A percentile compares a stretch with the other conserved stretches of the same genome.
Conservation (phyloP, 164 flowering plant genomes). For the Tinospora cordifolia region DNA sequence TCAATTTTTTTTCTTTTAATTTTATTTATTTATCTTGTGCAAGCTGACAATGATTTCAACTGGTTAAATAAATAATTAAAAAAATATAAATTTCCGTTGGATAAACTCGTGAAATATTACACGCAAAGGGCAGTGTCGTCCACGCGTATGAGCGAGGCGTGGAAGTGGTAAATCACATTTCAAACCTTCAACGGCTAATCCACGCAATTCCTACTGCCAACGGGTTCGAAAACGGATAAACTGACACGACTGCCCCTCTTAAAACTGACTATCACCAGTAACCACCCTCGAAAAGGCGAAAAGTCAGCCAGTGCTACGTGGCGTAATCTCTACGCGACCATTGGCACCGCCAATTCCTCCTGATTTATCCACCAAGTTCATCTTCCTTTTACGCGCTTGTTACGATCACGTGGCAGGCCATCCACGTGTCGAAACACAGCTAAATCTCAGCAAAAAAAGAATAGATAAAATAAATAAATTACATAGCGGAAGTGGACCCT, state of each 20-base stretch:
- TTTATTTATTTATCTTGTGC: too few species aligned
- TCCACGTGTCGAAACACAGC: conserved; percentile 18
- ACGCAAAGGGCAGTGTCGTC: too few species aligned
- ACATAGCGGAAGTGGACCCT: not conserved
- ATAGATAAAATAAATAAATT: not conserved
- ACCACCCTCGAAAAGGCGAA: too few species aligned
- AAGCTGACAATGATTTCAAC: too few species aligned
- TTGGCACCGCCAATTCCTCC: not conserved
- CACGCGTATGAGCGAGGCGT: too few species aligned
- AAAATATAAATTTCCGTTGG: not conserved
- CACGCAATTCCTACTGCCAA: not conserved
- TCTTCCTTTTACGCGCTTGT: not conserved
- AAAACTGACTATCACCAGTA: too few species aligned
- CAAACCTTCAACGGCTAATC: not conserved
- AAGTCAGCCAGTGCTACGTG: not conserved
- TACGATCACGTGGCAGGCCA: not conserved
- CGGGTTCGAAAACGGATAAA: not conserved
- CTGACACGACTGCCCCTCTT: not conserved
- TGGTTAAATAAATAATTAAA: not conserved
- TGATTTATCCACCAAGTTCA: not conserved
- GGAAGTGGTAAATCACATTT: not conserved
- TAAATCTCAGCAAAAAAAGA: not conserved
- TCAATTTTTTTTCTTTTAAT: too few species aligned
- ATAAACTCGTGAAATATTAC: not conserved
- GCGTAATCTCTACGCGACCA: not conserved